phyloP scores from a whole-genome alignment of 148 eudicot species.

The Fagopyrum esculentum region DNA sequence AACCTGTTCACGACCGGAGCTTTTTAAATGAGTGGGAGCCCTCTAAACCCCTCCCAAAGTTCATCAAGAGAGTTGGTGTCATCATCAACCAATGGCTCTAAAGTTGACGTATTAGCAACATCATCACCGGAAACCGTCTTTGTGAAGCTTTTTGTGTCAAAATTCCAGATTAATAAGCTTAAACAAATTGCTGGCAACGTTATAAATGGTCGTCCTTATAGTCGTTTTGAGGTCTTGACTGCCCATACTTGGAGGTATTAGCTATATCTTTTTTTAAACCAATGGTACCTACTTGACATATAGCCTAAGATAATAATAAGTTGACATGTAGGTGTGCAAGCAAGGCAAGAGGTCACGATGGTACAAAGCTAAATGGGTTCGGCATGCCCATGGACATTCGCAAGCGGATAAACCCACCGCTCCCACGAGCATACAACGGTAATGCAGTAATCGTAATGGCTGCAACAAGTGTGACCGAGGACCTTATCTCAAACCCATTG shows the following conservation, averaged over 20 bases:
- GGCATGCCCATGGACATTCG: not conserved
- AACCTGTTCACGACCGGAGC: not conserved
- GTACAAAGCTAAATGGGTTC: not conserved
- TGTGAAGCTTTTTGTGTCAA: not conserved
- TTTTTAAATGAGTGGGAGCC: not conserved
- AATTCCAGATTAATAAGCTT: not conserved
- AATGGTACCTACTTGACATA: too few species aligned
- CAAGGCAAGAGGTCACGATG: not conserved
- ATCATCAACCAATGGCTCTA: not conserved
- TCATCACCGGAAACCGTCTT: not conserved
- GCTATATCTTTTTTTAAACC: too few species aligned
- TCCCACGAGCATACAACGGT: not conserved
- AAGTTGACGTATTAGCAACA: not conserved
- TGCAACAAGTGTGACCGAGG: not conserved
- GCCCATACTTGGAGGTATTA: conserved; percentile 3
- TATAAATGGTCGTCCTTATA: not conserved
- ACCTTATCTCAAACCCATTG: not conserved
- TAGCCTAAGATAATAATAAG: too few species aligned
- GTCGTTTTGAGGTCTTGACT: conserved; percentile 4
- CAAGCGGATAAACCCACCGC: not conserved
- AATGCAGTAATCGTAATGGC: not conserved
- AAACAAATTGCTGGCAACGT: not conserved
- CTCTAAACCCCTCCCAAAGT: not conserved
- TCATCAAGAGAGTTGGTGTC: not conserved
- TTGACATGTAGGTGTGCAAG: not conserved